Evolutionary conservation across 1,284 basidiomycete species (phyloP).

Genomic region (Puccinia brachypodii): DNA sequence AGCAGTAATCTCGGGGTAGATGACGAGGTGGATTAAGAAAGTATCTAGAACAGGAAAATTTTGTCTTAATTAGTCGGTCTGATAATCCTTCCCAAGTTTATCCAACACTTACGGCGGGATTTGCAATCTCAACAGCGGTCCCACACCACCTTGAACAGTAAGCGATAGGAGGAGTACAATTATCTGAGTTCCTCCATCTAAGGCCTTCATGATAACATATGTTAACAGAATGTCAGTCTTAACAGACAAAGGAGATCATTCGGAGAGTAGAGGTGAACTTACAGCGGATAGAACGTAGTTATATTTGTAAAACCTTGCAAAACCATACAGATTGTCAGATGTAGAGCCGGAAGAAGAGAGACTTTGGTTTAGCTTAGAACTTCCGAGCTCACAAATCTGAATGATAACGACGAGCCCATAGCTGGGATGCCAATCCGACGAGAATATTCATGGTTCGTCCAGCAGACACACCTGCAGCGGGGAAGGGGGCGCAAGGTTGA

Average conservation of each 20-base stretch:
- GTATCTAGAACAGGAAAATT: not conserved
- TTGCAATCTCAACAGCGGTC: not conserved
- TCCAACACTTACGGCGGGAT: constrained; percentile 25
- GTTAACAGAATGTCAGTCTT: not conserved
- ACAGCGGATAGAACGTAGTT: constrained; percentile 41
- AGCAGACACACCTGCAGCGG: not conserved
- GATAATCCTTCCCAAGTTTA: not conserved
- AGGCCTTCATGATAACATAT: constrained; percentile 3
- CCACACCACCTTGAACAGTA: constrained; percentile 28
- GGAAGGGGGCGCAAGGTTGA: not conserved
- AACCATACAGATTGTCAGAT: not conserved
- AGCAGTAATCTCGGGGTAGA: constrained; percentile 32
- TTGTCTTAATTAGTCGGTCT: not conserved
- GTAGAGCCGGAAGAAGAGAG: not conserved
- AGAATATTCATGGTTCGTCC: constrained; percentile 15
- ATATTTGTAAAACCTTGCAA: constrained; percentile 29
- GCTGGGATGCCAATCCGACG: constrained; percentile 18
- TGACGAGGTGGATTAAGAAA: constrained; percentile 19
- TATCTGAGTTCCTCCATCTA: constrained; percentile 40
- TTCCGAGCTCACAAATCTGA: constrained; percentile 5
- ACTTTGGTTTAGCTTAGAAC: not conserved
- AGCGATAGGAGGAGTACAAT: constrained; percentile 26
- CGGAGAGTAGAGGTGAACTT: not conserved
- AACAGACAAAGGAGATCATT: not conserved
- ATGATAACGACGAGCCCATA: constrained; percentile 20